Evolutionary conservation across 2,329 filamentous ascomycete species (phyloP).

Genomic region (Aspergillus tubingensis): DNA sequence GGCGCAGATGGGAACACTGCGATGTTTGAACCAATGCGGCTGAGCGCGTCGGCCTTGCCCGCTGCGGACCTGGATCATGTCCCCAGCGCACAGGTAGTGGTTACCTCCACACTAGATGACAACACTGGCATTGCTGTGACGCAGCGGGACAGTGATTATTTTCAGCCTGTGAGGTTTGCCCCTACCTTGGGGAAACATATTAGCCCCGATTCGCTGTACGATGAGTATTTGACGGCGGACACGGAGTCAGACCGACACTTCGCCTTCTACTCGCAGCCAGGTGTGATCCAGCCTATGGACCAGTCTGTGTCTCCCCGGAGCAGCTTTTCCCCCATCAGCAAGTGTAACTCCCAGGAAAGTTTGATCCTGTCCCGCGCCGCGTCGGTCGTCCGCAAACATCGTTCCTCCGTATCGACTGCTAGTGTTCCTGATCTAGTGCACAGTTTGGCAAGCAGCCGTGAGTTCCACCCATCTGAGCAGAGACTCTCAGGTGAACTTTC

Average conservation of each 20-base stretch:
- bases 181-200: conserved; percentile 36
- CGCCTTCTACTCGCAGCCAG: conserved; percentile 46
- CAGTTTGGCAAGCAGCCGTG: conserved; percentile 44
- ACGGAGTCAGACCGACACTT: conserved; percentile 51
- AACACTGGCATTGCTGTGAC: conserved; percentile 28
- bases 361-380: conserved; percentile 54
- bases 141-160: conserved; percentile 30
- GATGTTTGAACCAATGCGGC: conserved; percentile 23
- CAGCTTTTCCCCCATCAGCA: conserved; percentile 56
- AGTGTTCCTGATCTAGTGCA: conserved; percentile 50
- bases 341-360: conserved; percentile 60
- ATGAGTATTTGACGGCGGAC: conserved; percentile 47
- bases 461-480: conserved; percentile 33
- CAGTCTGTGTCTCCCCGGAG: conserved; percentile 46
- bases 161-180: conserved; percentile 35
- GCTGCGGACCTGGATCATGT: conserved; percentile 37
- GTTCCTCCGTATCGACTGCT: conserved; percentile 49
- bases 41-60: conserved; percentile 28
- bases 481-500: conserved; percentile 24
- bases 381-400: conserved; percentile 50
- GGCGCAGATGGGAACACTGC: conserved; percentile 13
- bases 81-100: conserved; percentile 27
- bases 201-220: conserved; percentile 38
- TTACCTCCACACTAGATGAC: conserved; percentile 33
- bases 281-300: conserved; percentile 44